These are phyloP conservation scores for Pseudogymnoascus pannorum DNA, from an alignment of 2,329 filamentous ascomycete genomes.

Conservation along the genomic window DNA sequence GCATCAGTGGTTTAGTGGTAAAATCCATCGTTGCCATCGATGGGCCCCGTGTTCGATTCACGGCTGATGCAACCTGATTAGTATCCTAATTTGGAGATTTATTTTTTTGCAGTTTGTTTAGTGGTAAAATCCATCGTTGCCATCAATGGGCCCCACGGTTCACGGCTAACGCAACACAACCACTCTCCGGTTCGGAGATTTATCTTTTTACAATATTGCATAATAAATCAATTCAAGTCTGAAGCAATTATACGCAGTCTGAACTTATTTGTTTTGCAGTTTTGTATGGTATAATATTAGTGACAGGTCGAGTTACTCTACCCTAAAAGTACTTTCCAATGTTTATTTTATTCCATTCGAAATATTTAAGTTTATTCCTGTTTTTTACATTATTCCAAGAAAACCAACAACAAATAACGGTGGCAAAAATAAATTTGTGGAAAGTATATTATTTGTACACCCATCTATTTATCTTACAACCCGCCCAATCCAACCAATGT, in stretches of 20 bases:
- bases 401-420: background rate
- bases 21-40: constrained; percentile 34
- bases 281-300: too few relatives aligned
- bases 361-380: background rate
- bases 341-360: background rate
- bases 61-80: constrained; percentile 15
- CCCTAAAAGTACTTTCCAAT: too few relatives aligned
- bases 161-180: background rate
- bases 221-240: background rate
- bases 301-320: too few relatives aligned
- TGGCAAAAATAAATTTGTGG: background rate
- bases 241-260: too few relatives aligned
- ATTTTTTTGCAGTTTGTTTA: background rate
- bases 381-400: background rate
- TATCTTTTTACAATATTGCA: background rate
- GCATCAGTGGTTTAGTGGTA: constrained; percentile 11
- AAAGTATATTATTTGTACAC: constrained; percentile 8
- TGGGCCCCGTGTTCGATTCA: constrained; percentile 31
- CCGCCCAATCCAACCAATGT: background rate
- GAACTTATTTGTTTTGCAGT: too few relatives aligned
- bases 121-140: constrained; percentile 29
- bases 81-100: background rate
- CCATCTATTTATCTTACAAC: constrained; percentile 6
- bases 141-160: constrained; percentile 28
- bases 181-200: background rate